These are phyloP conservation scores for Boletus pseudo-olivaceus DNA, from an alignment of 768 basidiomycete genomes.

Conservation along the genomic window DNA sequence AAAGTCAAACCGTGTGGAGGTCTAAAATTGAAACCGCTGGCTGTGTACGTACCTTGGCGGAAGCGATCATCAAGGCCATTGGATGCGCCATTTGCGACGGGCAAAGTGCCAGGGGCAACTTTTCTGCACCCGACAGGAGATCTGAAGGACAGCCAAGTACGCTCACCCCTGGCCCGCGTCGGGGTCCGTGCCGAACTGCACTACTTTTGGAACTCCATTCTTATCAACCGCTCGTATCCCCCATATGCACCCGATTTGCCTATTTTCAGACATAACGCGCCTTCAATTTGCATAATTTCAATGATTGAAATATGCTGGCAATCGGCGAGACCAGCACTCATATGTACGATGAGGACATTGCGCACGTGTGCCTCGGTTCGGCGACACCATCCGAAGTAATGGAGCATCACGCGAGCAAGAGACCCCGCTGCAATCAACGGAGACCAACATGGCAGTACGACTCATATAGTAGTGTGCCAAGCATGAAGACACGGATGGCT, in stretches of 20 bases:
- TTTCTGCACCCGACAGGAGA: background rate
- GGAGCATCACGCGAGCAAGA: too few species aligned
- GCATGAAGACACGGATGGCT: background rate
- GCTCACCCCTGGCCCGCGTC: too few species aligned
- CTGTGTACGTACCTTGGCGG: too few species aligned
- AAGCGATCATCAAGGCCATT: too few species aligned
- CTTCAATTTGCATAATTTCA: background rate
- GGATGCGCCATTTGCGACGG: background rate
- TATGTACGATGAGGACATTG: background rate
- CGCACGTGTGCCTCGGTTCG: too few species aligned
- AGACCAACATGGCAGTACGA: background rate
- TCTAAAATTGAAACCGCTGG: too few species aligned
- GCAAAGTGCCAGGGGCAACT: background rate
- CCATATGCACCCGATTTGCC: background rate
- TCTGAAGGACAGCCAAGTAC: too few species aligned
- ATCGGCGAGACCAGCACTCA: background rate
- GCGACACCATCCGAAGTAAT: too few species aligned
- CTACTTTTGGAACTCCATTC: background rate
- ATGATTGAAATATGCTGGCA: background rate
- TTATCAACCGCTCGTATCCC: background rate
- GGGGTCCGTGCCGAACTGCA: too few species aligned
- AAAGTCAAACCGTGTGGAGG: background rate
- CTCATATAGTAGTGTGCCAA: background rate
- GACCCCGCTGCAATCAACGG: background rate
- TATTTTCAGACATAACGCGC: background rate